A percentile compares a stretch with the other conserved stretches of the same genome.
Conservation (phyloP, 345 rosid species). For the Populus ilicifolia region DNA sequence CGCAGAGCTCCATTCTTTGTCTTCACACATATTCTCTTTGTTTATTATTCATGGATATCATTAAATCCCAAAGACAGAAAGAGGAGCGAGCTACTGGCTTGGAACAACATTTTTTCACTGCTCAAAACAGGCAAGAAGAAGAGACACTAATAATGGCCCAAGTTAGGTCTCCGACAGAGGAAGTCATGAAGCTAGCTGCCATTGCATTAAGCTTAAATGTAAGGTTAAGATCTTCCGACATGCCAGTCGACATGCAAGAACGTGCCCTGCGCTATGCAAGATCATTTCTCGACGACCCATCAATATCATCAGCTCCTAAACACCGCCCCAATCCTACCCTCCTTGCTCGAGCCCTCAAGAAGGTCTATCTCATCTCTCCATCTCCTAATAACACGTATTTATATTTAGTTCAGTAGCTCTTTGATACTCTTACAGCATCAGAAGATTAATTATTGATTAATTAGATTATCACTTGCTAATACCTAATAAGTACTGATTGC, state of each 20-base stretch:
- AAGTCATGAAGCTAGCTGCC: conserved; percentile 33
- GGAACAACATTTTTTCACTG: background rate
- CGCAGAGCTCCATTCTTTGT: background rate
- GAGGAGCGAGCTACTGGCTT: background rate
- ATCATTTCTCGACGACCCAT: conserved; percentile 23
- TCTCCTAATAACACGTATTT: background rate
- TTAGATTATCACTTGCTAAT: background rate
- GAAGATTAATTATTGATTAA: too few species aligned
- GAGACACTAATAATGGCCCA: background rate
- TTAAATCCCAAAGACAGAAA: background rate
- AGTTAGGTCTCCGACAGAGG: conserved; percentile 23
- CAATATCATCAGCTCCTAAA: conserved; percentile 14
- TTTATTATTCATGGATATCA: background rate
- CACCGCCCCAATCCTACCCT: conserved; percentile 24
- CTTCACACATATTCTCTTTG: background rate
- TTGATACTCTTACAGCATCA: background rate
- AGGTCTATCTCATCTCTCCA: conserved; percentile 10
- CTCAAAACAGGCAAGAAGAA: background rate
- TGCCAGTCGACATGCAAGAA: conserved; percentile 40
- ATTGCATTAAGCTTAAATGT: conserved; percentile 33
- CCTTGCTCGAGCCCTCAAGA: conserved; percentile 43
- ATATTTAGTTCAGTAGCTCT: background rate
- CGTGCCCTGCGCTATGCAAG: conserved; percentile 33
- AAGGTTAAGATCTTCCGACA: conserved; percentile 39
- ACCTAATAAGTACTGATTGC: background rate